These are phyloP conservation scores for Euphorbia celastroides DNA, from an alignment of 441 rosid genomes.

Conservation along the genomic window DNA sequence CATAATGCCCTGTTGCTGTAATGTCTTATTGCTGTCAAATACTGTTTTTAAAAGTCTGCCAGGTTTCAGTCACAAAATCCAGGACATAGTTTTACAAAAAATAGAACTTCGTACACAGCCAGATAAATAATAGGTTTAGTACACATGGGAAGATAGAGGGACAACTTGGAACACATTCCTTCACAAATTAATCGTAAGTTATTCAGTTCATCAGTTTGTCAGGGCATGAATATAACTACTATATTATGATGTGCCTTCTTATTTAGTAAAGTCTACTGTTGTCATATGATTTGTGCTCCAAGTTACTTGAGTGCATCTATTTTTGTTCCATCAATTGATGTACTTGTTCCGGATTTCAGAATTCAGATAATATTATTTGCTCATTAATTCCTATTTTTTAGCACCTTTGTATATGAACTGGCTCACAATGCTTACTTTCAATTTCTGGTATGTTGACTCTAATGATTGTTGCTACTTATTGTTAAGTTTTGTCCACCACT, in stretches of 20 bases:
- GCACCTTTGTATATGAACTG: neutral
- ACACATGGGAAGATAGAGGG: neutral
- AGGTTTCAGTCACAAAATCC: too few relatives aligned
- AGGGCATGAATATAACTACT: neutral
- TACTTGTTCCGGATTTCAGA: neutral
- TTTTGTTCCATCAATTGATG: neutral
- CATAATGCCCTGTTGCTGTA: neutral
- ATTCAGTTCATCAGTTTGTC: neutral
- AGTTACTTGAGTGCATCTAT: neutral
- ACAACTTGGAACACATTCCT: too few relatives aligned
- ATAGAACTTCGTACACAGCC: neutral
- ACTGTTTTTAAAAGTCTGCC: neutral
- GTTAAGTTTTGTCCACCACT: neutral
- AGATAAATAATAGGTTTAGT: neutral
- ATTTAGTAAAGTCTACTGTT: neutral
- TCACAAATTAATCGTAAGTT: too few relatives aligned
- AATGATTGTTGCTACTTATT: neutral
- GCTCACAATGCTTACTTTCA: neutral
- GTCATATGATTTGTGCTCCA: neutral
- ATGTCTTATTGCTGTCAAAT: neutral
- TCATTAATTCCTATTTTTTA: neutral
- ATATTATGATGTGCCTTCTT: neutral
- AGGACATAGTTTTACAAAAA: too few relatives aligned
- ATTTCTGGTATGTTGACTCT: neutral
- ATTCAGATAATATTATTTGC: neutral